Percentiles rank a stretch among this genome's conserved stretches.
These are phyloP conservation scores for Naematelia encephala DNA, from an alignment of 768 basidiomycete genomes.

Conservation along the genomic window DNA sequence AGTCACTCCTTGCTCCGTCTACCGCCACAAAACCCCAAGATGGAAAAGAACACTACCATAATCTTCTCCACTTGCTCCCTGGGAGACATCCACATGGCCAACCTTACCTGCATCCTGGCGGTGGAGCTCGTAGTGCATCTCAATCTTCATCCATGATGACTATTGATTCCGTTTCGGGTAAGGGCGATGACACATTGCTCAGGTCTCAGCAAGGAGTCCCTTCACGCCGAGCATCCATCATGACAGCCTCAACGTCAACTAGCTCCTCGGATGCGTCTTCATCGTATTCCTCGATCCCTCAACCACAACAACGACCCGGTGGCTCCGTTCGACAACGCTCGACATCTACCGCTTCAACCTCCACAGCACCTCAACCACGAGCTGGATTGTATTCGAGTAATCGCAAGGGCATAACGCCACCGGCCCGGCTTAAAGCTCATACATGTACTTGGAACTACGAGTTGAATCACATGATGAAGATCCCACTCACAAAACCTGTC, in stretches of 20 bases:
- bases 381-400: neutral
- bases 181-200: neutral
- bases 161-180: neutral
- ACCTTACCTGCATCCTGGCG: neutral
- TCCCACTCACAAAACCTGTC: constrained; percentile 28
- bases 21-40: neutral
- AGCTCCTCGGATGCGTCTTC: neutral
- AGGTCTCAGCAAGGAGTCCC: neutral
- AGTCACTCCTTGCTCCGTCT: neutral
- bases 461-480: constrained; percentile 23
- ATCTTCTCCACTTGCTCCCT: neutral
- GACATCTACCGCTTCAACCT: neutral
- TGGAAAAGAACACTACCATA: neutral
- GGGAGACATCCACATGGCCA: neutral
- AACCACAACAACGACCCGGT: neutral
- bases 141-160: neutral
- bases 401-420: constrained; percentile 33
- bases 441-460: constrained; percentile 35
- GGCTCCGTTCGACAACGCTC: neutral
- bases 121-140: neutral
- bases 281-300: neutral
- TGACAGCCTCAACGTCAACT: neutral
- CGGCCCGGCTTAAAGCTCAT: constrained; percentile 15
- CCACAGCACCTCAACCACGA: neutral
- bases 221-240: neutral